Evolutionary conservation across 2,329 filamentous ascomycete genomes (phyloP), one percentile per base, ranked within the genome.

Genomic region (Ophiocordyceps camponoti-saundersi): DNA sequence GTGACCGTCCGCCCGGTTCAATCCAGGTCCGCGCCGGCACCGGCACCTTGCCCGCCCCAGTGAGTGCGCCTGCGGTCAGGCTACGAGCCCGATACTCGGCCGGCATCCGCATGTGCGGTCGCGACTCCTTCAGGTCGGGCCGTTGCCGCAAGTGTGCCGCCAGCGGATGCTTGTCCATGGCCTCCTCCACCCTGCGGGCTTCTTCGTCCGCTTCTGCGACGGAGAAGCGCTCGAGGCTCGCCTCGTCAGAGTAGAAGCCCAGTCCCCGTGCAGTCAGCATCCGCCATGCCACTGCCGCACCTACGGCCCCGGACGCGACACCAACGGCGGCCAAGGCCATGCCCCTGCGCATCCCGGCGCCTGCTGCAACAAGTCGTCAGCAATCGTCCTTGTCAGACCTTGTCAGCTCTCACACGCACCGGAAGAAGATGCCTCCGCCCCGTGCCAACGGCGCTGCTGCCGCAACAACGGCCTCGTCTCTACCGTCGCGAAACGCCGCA

Each of bases 81-180:
- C 82, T 94, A 59, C 86, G 80, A 3, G 66, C 64, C 39, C 84
- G 78, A 61, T 87, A 73, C 3, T 71, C 63, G 23, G 71, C 68
- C 0, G 90, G 88, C 58, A 95, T 83, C 64, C 89, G 92, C 60
- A 95, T 69, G 60, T 95, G 87, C 12, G 90, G 90, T 40, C 92
- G 77, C 32, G 82, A 82, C 62, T 94, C 88, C 32, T 69, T 73
- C 62, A 82, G 83, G 23, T 75, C 74, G 1, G 79, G 69, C 55
- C 84, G 72, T 18, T 65, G 63, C 44, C 89, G 81, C 45, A 96
- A 69, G 41, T 74, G 69, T n/a, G 70, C 61, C 5, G 82, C 73
- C n/a, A 94, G 61, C 1, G 86, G 82, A 65, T 92, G 87, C 43
- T 70, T 75, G 57, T 80, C 75, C 61, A 96, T 86, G 57, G 77